Percentiles rank a stretch among this genome's conserved stretches.
These are phyloP conservation scores for Candida saitoana DNA, from an alignment of 805 yeast genomes.

Conservation along the genomic window DNA sequence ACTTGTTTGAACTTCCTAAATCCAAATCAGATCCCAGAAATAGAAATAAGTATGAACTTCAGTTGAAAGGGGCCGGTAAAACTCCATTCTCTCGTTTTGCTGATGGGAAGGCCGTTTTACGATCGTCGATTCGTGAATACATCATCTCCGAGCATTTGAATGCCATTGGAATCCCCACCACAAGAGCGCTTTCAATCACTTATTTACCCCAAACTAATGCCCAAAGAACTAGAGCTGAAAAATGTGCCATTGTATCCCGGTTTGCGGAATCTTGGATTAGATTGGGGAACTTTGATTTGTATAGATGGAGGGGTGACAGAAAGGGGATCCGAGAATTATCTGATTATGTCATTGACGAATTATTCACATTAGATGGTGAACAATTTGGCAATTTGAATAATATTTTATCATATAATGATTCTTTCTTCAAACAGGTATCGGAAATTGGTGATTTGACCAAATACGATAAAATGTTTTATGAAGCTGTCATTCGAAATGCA, in stretches of 20 bases:
- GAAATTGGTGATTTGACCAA: conserved; percentile 41
- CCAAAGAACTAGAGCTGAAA: conserved; percentile 64
- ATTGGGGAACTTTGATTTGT: conserved; percentile 82
- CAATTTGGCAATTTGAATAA: conserved; percentile 27
- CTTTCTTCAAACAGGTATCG: conserved; percentile 15
- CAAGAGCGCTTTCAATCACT: conserved; percentile 76
- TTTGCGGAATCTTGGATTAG: conserved; percentile 86
- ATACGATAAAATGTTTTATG: conserved; percentile 70
- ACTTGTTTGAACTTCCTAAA: conserved; percentile 67
- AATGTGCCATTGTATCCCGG: conserved; percentile 80
- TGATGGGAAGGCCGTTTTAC: conserved; percentile 89
- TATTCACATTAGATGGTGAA: conserved; percentile 40
- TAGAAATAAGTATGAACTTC: conserved; percentile 55
- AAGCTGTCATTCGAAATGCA: conserved; percentile 72
- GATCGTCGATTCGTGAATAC: conserved; percentile 87
- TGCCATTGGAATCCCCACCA: conserved; percentile 80
- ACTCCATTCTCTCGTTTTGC: conserved; percentile 95
- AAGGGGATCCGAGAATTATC: conserved; percentile 58
- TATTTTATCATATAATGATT: conserved; percentile 16
- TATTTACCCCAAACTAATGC: conserved; percentile 74
- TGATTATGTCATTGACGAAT: conserved; percentile 67
- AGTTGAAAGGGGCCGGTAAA: conserved; percentile 86
- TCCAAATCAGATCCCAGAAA: conserved; percentile 19
- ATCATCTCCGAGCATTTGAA: conserved; percentile 76
- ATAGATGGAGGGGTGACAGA: conserved; percentile 68